Evolutionary conservation across 2,329 filamentous ascomycete species (phyloP).

Genomic region (Hypoxylon sp.): DNA sequence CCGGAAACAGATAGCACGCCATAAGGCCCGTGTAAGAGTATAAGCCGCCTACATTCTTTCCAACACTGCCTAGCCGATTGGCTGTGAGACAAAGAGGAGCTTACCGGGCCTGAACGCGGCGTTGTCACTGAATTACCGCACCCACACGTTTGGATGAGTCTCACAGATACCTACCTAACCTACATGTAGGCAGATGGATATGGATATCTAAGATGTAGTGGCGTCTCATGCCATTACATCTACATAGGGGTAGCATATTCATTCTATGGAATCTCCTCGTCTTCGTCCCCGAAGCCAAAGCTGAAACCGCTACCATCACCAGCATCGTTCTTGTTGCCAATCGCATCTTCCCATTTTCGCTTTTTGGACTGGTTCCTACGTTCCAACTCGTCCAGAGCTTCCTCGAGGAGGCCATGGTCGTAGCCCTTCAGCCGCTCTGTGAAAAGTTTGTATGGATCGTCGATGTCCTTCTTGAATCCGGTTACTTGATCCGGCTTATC

Average conservation of each 20-base stretch:
- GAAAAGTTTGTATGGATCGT: constrained; percentile 79
- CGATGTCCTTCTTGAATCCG: constrained; percentile 77
- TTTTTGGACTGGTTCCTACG: constrained; percentile 71
- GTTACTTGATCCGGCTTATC: constrained; percentile 87
- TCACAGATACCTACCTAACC: too few species aligned
- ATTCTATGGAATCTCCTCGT: constrained; percentile 56
- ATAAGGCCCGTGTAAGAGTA: constrained; percentile 1
- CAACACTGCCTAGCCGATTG: constrained; percentile 18
- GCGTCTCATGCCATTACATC: not conserved
- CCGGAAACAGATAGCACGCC: constrained; percentile 22
- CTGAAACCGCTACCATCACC: constrained; percentile 54
- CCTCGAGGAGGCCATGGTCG: constrained; percentile 72
- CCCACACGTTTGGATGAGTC: constrained; percentile 17
- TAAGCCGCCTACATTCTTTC: constrained; percentile 26
- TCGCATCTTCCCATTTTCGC: constrained; percentile 85
- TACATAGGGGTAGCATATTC: not conserved
- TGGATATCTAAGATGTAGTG: too few species aligned
- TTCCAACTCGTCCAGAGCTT: constrained; percentile 70
- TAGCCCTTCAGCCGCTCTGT: constrained; percentile 68
- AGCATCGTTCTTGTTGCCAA: constrained; percentile 60
- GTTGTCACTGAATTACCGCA: constrained; percentile 18
- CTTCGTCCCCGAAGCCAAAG: constrained; percentile 63
- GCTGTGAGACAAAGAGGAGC: constrained; percentile 11
- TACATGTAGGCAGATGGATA: too few species aligned
- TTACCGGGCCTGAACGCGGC: constrained; percentile 19